A percentile compares a stretch with the other conserved stretches of the same genome.
Evolutionary conservation across 306 rosid genomes (phyloP).

Genomic region (Amphicarpaea edgeworthii): DNA sequence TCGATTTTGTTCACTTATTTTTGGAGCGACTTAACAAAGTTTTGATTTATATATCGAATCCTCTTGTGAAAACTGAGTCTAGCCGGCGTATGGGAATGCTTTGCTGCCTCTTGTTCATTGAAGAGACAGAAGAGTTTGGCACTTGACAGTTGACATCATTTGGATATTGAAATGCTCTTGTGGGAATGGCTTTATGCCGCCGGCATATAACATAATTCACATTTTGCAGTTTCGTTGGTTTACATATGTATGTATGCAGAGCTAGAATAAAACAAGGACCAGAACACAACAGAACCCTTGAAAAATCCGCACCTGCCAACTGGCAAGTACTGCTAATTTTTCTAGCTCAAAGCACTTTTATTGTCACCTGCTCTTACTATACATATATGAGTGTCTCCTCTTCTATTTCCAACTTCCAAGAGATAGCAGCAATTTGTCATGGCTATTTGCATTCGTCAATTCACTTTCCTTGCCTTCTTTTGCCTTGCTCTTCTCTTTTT

Average conservation of each 20-base stretch:
- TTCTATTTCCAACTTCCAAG: neutral
- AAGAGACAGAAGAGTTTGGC: neutral
- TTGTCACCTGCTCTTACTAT: neutral
- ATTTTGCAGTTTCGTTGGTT: neutral
- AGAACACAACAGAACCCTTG: neutral
- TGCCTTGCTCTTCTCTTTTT: slow-evolving; percentile 11
- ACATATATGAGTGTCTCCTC: neutral
- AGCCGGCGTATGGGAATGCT: neutral
- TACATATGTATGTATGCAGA: neutral
- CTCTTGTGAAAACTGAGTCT: neutral
- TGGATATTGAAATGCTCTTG: too few relatives aligned
- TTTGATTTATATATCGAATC: neutral
- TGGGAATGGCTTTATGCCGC: too few relatives aligned
- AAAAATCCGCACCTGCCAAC: neutral
- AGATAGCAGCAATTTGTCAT: neutral
- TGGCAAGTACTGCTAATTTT: neutral
- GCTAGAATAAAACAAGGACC: neutral
- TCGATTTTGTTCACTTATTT: too few relatives aligned
- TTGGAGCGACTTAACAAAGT: neutral
- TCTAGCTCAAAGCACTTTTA: neutral
- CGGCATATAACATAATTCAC: neutral
- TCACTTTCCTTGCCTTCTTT: neutral
- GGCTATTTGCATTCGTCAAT: neutral
- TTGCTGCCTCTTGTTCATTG: neutral
- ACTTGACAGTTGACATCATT: neutral